These are phyloP conservation scores for Trichosanthes truncata DNA, from an alignment of 306 rosid species.

Conservation along the genomic window DNA sequence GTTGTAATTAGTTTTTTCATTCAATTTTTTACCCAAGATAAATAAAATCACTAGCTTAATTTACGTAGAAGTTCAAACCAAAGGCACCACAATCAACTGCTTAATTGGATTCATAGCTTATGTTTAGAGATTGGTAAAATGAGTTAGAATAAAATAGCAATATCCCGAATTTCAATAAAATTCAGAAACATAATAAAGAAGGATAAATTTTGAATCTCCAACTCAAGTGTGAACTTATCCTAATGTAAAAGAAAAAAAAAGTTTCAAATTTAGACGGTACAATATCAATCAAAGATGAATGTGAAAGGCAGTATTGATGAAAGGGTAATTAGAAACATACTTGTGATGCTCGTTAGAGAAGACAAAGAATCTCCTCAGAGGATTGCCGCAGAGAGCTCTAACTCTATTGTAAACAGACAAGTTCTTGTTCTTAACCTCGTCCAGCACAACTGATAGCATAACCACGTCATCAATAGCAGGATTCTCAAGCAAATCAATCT, in stretches of 20 bases:
- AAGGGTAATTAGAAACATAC: constrained; percentile 20
- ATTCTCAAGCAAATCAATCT: constrained; percentile 98
- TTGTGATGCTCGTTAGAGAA: constrained; percentile 88
- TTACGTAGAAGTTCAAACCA: not conserved
- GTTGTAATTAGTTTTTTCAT: not conserved
- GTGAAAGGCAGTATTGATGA: not conserved
- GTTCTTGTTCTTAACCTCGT: constrained; percentile 82
- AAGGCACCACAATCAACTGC: not conserved
- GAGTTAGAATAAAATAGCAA: not conserved
- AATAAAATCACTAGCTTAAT: not conserved
- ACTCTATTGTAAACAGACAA: constrained; percentile 66
- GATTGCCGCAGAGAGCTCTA: constrained; percentile 58
- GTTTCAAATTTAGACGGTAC: not conserved
- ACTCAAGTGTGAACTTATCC: not conserved
- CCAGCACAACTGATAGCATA: constrained; percentile 68
- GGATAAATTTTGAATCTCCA: not conserved
- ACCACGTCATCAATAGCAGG: constrained; percentile 77
- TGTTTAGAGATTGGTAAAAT: not conserved
- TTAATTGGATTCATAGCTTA: not conserved
- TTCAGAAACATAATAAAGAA: not conserved
- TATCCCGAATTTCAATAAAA: not conserved
- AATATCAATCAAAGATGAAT: not conserved
- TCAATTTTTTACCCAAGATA: not conserved
- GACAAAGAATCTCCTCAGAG: constrained; percentile 59
- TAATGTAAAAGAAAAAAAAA: not conserved